These are phyloP conservation scores for Colletotrichum sp. DNA, from an alignment of 2,329 filamentous ascomycete species.

Conservation along the genomic window DNA sequence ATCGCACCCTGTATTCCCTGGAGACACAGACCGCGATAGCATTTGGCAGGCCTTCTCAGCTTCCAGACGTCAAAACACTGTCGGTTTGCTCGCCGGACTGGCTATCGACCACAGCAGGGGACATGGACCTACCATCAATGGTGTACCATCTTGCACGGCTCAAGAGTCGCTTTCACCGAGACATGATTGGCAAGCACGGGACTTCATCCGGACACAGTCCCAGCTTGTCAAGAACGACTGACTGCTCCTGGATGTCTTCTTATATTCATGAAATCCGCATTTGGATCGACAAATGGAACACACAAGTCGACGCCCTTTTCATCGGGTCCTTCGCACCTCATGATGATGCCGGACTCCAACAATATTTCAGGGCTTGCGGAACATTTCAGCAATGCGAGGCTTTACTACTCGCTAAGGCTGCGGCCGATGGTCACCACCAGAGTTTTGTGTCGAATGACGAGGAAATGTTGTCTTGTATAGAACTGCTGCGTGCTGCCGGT, in stretches of 20 bases:
- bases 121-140: background rate
- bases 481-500: background rate
- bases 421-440: background rate
- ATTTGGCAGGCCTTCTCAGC: background rate
- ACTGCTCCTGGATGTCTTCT: background rate
- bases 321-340: background rate
- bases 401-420: background rate
- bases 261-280: background rate
- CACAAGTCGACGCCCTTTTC: background rate
- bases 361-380: background rate
- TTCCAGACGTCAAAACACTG: background rate
- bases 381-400: background rate
- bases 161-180: background rate
- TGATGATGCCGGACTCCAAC: background rate
- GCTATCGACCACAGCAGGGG: background rate
- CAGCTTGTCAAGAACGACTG: background rate
- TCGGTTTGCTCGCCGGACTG: background rate
- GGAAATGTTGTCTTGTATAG: background rate
- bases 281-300: background rate
- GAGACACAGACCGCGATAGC: background rate
- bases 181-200: background rate
- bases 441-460: background rate
- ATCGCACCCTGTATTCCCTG: background rate
- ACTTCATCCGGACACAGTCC: background rate
- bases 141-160: background rate